A percentile compares a stretch with the other conserved stretches of the same genome.
Conservation (phyloP, 352 stramenopile species). For the Plasmopara viticola region DNA sequence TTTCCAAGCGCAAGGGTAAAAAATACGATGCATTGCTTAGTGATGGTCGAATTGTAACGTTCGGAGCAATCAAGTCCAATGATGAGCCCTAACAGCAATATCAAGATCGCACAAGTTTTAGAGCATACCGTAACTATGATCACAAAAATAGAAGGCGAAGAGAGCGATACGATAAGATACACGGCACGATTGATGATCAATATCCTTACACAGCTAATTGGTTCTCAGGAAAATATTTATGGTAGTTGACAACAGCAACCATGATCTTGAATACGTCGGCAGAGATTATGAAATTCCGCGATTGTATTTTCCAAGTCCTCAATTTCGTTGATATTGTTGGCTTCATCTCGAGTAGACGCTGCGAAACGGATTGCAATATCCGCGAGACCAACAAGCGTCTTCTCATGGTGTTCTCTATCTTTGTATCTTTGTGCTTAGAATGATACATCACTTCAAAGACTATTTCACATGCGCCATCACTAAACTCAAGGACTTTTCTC, state of each 20-base stretch:
- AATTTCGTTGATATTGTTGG: background rate
- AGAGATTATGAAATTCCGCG: background rate
- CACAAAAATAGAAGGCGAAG: no score
- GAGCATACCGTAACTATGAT: no score
- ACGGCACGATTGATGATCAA: no score
- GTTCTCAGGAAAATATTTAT: background rate
- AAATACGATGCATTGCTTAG: no score
- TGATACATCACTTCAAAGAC: background rate
- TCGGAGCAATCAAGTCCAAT: no score
- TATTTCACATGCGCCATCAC: background rate
- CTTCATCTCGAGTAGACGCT: background rate
- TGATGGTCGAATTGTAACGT: no score
- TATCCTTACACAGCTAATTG: no score
- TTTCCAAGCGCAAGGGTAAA: no score
- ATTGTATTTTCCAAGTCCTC: background rate
- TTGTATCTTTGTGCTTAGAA: background rate
- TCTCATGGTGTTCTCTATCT: background rate
- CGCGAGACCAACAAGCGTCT: background rate
- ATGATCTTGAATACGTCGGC: no score
- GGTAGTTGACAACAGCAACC: background rate
- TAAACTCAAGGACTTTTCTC: slow-evolving; percentile 1
- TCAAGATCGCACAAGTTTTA: no score
- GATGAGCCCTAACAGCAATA: no score
- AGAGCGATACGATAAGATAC: no score
- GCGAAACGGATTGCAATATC: background rate